These are phyloP conservation scores for Pestalotiopsis sp. DNA, from an alignment of 2,329 filamentous ascomycete species.

Conservation along the genomic window DNA sequence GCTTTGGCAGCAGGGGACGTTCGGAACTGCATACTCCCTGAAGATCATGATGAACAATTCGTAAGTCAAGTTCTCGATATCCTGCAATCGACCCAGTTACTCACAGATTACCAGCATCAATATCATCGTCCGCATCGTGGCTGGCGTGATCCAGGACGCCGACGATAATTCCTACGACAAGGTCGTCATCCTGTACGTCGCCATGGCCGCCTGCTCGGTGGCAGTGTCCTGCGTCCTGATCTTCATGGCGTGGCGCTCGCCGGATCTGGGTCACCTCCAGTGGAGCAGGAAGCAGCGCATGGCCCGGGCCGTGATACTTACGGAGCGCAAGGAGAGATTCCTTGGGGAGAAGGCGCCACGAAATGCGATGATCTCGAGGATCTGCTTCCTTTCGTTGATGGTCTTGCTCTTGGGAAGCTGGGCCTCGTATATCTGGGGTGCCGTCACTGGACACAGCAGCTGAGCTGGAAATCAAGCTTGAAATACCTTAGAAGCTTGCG, in stretches of 20 bases:
- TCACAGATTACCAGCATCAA: constrained; percentile 48
- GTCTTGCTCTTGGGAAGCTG: constrained; percentile 54
- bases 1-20: constrained; percentile 62
- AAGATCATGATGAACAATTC: constrained; percentile 65
- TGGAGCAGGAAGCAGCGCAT: constrained; percentile 60
- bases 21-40: constrained; percentile 61
- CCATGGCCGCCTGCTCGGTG: constrained; percentile 52
- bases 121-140: constrained; percentile 60
- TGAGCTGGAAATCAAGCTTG: too few species aligned
- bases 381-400: constrained; percentile 45
- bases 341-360: constrained; percentile 36
- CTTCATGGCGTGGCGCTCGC: constrained; percentile 36
- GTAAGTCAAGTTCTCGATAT: constrained; percentile 29
- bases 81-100: neutral
- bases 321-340: constrained; percentile 42
- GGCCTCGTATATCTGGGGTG: constrained; percentile 63
- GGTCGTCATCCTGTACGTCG: constrained; percentile 58
- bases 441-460: constrained; percentile 45
- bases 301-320: constrained; percentile 44
- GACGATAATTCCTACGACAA: constrained; percentile 58
- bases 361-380: constrained; percentile 43
- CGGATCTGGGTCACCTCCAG: constrained; percentile 52
- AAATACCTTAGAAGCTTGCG: too few species aligned
- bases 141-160: constrained; percentile 60
- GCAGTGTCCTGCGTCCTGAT: constrained; percentile 45